Evolutionary conservation across 345 rosid genomes (phyloP).

Genomic region (Heritiera littoralis): DNA sequence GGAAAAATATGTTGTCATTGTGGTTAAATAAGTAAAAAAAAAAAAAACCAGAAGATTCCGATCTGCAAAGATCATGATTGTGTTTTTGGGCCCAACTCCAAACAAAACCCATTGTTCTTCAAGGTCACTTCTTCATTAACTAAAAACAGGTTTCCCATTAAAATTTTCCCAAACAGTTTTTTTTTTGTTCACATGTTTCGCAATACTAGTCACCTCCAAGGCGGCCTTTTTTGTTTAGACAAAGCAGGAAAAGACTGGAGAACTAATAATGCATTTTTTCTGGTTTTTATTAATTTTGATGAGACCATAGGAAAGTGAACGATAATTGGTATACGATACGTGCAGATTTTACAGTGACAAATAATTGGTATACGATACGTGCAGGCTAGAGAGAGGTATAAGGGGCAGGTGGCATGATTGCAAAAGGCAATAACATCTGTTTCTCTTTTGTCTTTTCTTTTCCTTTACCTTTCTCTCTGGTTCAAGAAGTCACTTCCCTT

Average conservation of each 20-base stretch:
- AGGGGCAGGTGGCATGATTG: slow-evolving; percentile 48
- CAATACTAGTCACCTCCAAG: not conserved
- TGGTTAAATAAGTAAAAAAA: not conserved
- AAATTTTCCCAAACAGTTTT: not conserved
- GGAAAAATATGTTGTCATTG: not conserved
- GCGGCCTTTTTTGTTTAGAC: not conserved
- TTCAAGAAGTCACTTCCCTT: slow-evolving; percentile 15
- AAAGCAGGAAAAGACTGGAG: not conserved
- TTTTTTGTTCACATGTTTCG: not conserved
- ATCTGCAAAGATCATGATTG: slow-evolving; percentile 9
- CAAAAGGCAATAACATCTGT: slow-evolving; percentile 25
- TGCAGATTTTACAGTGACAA: slow-evolving; percentile 24
- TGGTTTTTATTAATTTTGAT: not conserved
- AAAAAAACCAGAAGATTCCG: slow-evolving; percentile 28
- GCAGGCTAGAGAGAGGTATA: slow-evolving; percentile 34
- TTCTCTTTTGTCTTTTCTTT: slow-evolving; percentile 18
- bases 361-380: slow-evolving; percentile 31
- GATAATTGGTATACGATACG: slow-evolving; percentile 28
- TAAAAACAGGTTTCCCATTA: not conserved
- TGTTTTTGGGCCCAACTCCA: slow-evolving; percentile 27
- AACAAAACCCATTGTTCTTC: slow-evolving; percentile 7
- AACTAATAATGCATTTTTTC: not conserved
- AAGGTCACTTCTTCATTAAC: slow-evolving; percentile 21
- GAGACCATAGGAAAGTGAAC: slow-evolving; percentile 22
- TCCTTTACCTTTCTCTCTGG: not conserved